Conservation (phyloP, 768 basidiomycete genomes). For the Mycena amicta region DNA sequence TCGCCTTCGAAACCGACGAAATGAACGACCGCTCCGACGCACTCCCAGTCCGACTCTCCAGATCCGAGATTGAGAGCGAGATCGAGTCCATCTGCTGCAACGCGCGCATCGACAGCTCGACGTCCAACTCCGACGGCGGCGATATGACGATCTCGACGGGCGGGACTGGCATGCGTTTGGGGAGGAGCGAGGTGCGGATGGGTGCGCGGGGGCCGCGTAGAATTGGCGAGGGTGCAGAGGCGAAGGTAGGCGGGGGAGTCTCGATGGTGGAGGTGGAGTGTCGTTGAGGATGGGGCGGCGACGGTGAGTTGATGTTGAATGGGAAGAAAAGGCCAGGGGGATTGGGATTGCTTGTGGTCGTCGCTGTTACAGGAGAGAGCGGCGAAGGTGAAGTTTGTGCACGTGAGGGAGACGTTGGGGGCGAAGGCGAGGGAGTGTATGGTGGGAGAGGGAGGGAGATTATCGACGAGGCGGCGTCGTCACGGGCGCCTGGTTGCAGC, state of each 20-base stretch:
- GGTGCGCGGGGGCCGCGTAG: background rate
- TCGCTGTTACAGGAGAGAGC: background rate
- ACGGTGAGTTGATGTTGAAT: background rate
- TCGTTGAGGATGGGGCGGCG: background rate
- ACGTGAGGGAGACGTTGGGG: too few relatives aligned
- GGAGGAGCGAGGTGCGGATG: background rate
- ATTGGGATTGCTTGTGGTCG: background rate
- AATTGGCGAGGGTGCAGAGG: background rate
- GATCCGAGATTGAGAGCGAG: too few relatives aligned
- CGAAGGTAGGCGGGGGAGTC: background rate
- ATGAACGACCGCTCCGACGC: too few relatives aligned
- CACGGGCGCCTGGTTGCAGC: background rate
- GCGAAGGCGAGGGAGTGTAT: background rate
- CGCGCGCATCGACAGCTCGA: background rate
- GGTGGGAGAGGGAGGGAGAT: background rate
- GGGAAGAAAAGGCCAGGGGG: background rate
- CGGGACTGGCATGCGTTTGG: background rate
- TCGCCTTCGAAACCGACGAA: too few relatives aligned
- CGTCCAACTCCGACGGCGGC: background rate
- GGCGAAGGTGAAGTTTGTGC: background rate
- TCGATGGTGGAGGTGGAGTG: too few relatives aligned
- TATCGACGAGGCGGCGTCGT: background rate
- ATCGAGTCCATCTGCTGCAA: background rate
- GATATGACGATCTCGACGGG: background rate
- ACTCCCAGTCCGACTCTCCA: too few relatives aligned